Evolutionary conservation across 1,284 basidiomycete species (phyloP), one percentile per base, ranked within the genome.

Genomic region (Veloporphyrellus conicus): DNA sequence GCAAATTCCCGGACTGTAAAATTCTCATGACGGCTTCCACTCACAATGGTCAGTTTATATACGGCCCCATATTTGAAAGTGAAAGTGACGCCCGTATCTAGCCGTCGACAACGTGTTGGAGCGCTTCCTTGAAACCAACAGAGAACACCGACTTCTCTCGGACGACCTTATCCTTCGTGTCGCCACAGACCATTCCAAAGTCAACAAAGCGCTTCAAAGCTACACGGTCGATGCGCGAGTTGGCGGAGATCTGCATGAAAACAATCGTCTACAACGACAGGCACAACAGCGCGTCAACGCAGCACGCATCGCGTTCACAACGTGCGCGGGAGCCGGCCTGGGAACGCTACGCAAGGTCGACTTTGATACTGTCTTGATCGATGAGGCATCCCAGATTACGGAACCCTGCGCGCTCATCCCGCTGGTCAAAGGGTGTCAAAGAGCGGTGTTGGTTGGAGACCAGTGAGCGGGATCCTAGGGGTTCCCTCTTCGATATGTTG

Each of bases 81-180:
- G 11, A 23, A 18, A 25, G 3, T 23, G 31, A 29, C 3, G 11
- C 15, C 6, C 16, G 12, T 3, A 23, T n/a, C 11, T 10, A 31
- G 82, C 82, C 18, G 80, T 84, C 5, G 82, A 84, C 58, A 84
- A 84, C 37, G 81, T 84, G 4, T 62, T 84, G 15, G 79, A 84
- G 56, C 73, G 81, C 6, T 83, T 84, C 58, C 63, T 79, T 0
- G 64, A 61, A 5, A 48, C 75, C 18, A 82, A 82, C 57, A 62
- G 66, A 16, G 50, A 54, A 8, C 59, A 69, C 15, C 57, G 64
- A 6, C 58, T 82, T 22, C 62, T 84, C 3, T 52, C 60, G 0
- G 72, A 79, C 34, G 77, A 81, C 6, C 68, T 77, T 50, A 78
- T 84, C 16, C 70, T 84, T 4, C 78, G 81, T 3, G 79, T 81